These are phyloP conservation scores for Fusarium sterilihyphosum DNA, from an alignment of 2,329 filamentous ascomycete species.

Conservation along the genomic window DNA sequence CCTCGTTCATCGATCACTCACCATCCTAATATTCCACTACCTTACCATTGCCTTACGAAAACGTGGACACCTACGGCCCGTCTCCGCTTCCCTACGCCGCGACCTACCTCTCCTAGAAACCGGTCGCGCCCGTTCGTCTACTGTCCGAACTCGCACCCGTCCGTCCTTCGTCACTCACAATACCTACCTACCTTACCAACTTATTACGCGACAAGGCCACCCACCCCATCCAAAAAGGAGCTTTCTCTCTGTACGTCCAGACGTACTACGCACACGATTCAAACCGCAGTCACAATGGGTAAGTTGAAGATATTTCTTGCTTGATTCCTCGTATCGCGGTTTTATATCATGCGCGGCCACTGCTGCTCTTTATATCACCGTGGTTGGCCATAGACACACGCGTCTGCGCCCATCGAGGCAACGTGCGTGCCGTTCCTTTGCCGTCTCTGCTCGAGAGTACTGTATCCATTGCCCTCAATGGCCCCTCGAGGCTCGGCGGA, in stretches of 20 bases:
- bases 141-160: constrained; percentile 37
- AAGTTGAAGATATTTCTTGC: constrained; percentile 41
- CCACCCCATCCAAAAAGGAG: constrained; percentile 38
- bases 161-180: constrained; percentile 38
- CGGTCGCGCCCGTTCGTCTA: constrained; percentile 31
- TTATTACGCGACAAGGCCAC: constrained; percentile 42
- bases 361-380: constrained; percentile 2
- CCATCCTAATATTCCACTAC: constrained; percentile 27
- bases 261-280: constrained; percentile 32
- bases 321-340: constrained; percentile 12
- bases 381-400: constrained; percentile 27
- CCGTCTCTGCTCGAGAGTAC: constrained; percentile 18
- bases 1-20: constrained; percentile 23
- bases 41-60: constrained; percentile 19
- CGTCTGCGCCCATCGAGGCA: constrained; percentile 32
- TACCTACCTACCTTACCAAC: constrained; percentile 23
- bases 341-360: not conserved
- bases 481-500: constrained; percentile 27
- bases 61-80: constrained; percentile 42
- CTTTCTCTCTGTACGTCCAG: constrained; percentile 37
- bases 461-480: constrained; percentile 15
- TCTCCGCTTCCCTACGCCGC: constrained; percentile 40
- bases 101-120: constrained; percentile 38
- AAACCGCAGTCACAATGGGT: constrained; percentile 42
- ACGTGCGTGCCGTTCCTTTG: constrained; percentile 27